Percentiles rank a stretch among this genome's conserved stretches.
Conservation (phyloP, 495 filamentous ascomycete species). For the Neurospora sp. region DNA sequence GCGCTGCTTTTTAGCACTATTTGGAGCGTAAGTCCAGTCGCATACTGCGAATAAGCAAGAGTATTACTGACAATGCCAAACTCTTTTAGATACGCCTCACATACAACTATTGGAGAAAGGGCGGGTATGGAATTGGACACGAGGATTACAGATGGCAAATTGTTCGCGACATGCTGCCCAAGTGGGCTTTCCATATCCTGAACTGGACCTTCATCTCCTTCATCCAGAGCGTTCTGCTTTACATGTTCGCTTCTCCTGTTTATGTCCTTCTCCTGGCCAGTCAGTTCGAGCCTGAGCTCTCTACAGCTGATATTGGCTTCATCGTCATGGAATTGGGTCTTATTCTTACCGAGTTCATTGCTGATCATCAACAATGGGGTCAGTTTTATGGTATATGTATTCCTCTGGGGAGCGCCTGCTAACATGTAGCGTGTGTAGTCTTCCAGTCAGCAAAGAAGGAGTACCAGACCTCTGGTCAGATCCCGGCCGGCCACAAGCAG, state of each 20-base stretch:
- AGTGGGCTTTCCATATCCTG: constrained; percentile 63
- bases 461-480: constrained; percentile 63
- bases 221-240: constrained; percentile 72
- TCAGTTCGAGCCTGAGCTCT: constrained; percentile 32
- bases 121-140: constrained; percentile 75
- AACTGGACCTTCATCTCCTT: constrained; percentile 82
- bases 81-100: constrained; percentile 59
- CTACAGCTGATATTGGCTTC: constrained; percentile 56
- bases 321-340: constrained; percentile 56
- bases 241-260: constrained; percentile 64
- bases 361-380: constrained; percentile 93
- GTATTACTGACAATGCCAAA: not conserved
- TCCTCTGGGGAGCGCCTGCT: constrained; percentile 8
- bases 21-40: constrained; percentile 62
- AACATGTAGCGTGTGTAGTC: constrained; percentile 24
- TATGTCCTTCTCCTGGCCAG: constrained; percentile 64
- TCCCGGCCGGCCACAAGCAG: constrained; percentile 49
- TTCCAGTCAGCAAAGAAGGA: constrained; percentile 72
- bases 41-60: not conserved
- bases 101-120: constrained; percentile 95
- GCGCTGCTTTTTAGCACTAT: constrained; percentile 57
- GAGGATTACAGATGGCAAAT: constrained; percentile 91
- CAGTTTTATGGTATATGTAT: constrained; percentile 10
- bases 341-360: constrained; percentile 65
- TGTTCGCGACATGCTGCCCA: constrained; percentile 30